A percentile compares a stretch with the other conserved stretches of the same genome.
These are phyloP conservation scores for Przewalskia tangutica DNA, from an alignment of 257 asterid genomes.

Conservation along the genomic window DNA sequence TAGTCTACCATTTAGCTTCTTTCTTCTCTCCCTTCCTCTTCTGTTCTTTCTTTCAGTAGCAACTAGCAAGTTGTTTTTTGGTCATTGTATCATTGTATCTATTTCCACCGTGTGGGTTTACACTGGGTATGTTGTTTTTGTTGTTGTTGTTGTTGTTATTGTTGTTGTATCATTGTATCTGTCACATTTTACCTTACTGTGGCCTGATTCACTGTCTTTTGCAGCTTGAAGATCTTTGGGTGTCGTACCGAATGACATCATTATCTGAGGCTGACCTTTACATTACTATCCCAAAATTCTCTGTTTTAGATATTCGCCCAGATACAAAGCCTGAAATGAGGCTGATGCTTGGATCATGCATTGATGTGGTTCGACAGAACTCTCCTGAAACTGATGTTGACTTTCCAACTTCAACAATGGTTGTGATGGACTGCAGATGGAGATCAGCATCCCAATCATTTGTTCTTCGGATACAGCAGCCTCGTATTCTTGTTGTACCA, in stretches of 20 bases:
- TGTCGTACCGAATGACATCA: slow-evolving; percentile 92
- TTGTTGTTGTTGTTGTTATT: not conserved
- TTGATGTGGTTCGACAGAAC: slow-evolving; percentile 57
- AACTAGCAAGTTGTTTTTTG: not conserved
- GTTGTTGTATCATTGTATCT: not conserved
- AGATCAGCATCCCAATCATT: slow-evolving; percentile 78
- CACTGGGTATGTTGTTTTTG: not conserved
- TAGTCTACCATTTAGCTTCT: not conserved
- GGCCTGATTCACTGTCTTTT: slow-evolving; percentile 1
- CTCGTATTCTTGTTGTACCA: slow-evolving; percentile 89
- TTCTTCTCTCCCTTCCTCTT: not conserved
- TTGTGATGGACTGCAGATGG: slow-evolving; percentile 99
- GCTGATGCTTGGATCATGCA: slow-evolving; percentile 95
- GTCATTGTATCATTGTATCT: not conserved
- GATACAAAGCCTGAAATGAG: slow-evolving; percentile 92
- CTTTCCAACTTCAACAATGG: slow-evolving; percentile 78
- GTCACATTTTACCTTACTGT: not conserved
- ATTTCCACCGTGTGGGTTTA: too few species aligned
- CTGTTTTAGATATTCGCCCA: slow-evolving; percentile 87
- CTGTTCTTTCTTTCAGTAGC: not conserved
- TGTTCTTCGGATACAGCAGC: slow-evolving; percentile 93
- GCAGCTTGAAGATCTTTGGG: slow-evolving; percentile 99
- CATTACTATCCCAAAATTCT: slow-evolving; percentile 77
- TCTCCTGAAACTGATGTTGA: slow-evolving; percentile 46
- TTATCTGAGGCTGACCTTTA: slow-evolving; percentile 88